Base-by-base conservation (phyloP, 2,329 filamentous ascomycete species). In the Aspergillus sp. region DNA sequence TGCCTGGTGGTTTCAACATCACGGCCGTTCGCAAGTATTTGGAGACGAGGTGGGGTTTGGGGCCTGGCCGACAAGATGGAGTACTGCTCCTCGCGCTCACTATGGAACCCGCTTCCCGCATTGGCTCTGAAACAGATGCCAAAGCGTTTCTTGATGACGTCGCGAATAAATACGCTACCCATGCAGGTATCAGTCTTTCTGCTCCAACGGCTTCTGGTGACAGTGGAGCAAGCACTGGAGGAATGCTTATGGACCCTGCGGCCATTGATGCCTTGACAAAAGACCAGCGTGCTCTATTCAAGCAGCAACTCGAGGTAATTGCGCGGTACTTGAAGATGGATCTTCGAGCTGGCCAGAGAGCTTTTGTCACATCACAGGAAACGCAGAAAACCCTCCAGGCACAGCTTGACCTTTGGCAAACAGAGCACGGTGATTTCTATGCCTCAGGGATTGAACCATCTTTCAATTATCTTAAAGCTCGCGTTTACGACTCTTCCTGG, bases 221-320 rank as follows among this genome's bases (percentile, higher is more conserved):
- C 62, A 85, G 84, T 60, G 89, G 86, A 54, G 88, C 82, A 55
- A 89, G 84, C 60, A 85, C 82, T 56, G 85, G 82, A 55, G 93
- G 93, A 72, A 98, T 99, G 95, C 96, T 99, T 91, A 98, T 99
- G 93, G 95, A 99, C 70, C 95, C 95, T 8, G 95, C 93, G 39
- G 95, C 95, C 53, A 89, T 99, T 63, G 95, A 99, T 74, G 95
- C 95, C 13, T 83, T 99, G 53, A 99, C 95, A 70, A 98, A 98
- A 76, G 95, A 98, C 71, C 95, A 99, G 77, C 87, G 89, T 62
- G 89, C 91, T 24, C 83, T 99, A 1, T 98, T 98, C 87, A 98
- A 98, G 83, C 93, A 99, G 74, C 95, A 99, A 74, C 85, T 99
- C 24, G 95, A 99, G 80, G 83, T 97, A 18, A 90, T 96, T 65